A percentile compares a stretch with the other conserved stretches of the same genome.
Conservation (phyloP, 805 yeast genomes). For the Ogataea methylovora region DNA sequence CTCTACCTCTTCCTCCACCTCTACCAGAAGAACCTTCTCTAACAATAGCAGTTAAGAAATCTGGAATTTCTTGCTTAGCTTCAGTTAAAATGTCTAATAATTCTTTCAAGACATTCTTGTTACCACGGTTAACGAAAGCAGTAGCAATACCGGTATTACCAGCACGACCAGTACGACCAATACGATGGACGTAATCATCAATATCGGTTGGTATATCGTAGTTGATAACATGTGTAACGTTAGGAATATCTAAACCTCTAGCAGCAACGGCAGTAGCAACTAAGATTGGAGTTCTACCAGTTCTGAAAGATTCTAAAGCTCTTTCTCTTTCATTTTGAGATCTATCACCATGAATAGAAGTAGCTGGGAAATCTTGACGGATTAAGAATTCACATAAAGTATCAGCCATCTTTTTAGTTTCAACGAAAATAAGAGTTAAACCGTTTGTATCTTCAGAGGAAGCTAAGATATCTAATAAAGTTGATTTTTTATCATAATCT, state of each 20-base stretch:
- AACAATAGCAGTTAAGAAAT: conserved; percentile 69
- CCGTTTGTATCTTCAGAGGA: conserved; percentile 67
- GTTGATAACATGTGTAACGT: conserved; percentile 95
- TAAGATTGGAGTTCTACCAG: conserved; percentile 86
- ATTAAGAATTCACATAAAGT: conserved; percentile 86
- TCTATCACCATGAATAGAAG: conserved; percentile 99
- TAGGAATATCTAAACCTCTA: conserved; percentile 99
- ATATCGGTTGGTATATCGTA: conserved; percentile 95
- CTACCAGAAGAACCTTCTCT: conserved; percentile 63
- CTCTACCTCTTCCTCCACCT: conserved; percentile 47
- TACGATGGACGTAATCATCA: conserved; percentile 98
- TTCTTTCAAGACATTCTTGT: conserved; percentile 82
- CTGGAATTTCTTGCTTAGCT: conserved; percentile 97
- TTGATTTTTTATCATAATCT: conserved; percentile 85
- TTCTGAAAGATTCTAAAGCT: conserved; percentile 89
- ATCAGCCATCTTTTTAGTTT: conserved; percentile 98
- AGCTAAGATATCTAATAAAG: conserved; percentile 77
- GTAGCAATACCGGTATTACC: conserved; percentile 99
- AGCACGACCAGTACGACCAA: conserved; percentile 99
- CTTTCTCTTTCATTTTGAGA: conserved; percentile 96
- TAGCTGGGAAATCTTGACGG: conserved; percentile 87
- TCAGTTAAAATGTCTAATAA: conserved; percentile 80
- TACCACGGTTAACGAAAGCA: conserved; percentile 95
- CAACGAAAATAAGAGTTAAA: conserved; percentile 90
- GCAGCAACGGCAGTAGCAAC: conserved; percentile 99